Conservation (phyloP, 179 eudicot species). For the Silene noctiflora region DNA sequence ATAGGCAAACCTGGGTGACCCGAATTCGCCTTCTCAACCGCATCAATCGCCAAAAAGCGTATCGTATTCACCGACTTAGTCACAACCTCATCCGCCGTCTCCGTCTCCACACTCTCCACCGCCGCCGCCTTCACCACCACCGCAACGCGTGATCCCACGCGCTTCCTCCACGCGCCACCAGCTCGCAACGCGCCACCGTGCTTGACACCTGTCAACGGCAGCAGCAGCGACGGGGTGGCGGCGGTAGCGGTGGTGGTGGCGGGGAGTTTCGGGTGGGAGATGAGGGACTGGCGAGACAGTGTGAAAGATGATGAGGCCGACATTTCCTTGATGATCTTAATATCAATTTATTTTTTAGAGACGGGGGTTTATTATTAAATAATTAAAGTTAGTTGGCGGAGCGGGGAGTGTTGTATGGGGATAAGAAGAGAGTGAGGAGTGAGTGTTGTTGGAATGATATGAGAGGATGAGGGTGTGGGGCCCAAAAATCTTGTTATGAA, state of each 20-base stretch:
- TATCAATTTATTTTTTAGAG: too few species aligned
- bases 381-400: too few species aligned
- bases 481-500: constrained; percentile 23
- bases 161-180: constrained; percentile 11
- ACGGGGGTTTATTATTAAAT: too few species aligned
- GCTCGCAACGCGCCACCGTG: constrained; percentile 14
- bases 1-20: constrained; percentile 68
- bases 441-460: not conserved
- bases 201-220: constrained; percentile 15
- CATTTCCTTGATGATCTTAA: constrained; percentile 21
- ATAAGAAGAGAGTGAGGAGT: not conserved
- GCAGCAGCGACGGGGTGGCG: constrained; percentile 10
- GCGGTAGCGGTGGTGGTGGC: constrained; percentile 20
- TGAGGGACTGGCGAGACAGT: constrained; percentile 39
- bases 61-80: constrained; percentile 46
- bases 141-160: constrained; percentile 23
- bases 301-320: constrained; percentile 44
- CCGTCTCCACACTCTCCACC: constrained; percentile 31
- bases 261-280: constrained; percentile 28
- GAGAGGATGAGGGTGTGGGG: constrained; percentile 24
- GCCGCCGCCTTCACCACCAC: constrained; percentile 32
- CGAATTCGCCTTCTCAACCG: constrained; percentile 58
- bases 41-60: constrained; percentile 47
- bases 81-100: constrained; percentile 34
- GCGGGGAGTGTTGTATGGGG: not conserved